Conservation (phyloP, 164 flowering plant species). For the Warburgia ugandensis region DNA sequence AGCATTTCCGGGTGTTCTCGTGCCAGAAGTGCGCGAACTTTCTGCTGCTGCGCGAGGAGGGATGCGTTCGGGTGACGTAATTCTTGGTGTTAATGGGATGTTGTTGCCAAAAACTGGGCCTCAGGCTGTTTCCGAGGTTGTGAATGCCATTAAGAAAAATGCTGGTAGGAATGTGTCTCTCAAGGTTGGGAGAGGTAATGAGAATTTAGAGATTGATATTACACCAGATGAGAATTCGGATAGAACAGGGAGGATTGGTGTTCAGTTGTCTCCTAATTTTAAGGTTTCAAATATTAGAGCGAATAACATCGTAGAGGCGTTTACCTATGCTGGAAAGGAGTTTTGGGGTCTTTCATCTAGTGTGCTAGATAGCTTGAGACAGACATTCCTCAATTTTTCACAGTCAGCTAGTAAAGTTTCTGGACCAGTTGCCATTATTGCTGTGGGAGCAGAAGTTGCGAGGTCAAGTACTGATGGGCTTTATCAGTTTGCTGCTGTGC, state of each 20-base stretch:
- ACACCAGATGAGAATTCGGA: constrained; percentile 76
- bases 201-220: constrained; percentile 47
- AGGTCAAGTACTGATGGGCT: constrained; percentile 80
- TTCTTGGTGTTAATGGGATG: constrained; percentile 54
- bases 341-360: constrained; percentile 71
- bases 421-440: constrained; percentile 95
- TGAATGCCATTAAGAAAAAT: constrained; percentile 61
- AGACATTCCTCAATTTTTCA: constrained; percentile 80
- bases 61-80: constrained; percentile 79
- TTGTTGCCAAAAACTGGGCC: constrained; percentile 49
- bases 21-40: constrained; percentile 68
- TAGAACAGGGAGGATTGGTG: constrained; percentile 87
- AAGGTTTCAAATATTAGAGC: constrained; percentile 51
- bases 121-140: constrained; percentile 53
- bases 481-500: constrained; percentile 86
- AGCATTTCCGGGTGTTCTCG: constrained; percentile 79
- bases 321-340: constrained; percentile 50
- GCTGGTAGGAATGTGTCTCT: constrained; percentile 64
- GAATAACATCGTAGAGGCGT: constrained; percentile 43
- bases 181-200: constrained; percentile 46
- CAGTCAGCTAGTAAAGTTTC: constrained; percentile 84
- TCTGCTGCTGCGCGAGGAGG: constrained; percentile 93
- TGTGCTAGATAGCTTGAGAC: constrained; percentile 76
- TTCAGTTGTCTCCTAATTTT: constrained; percentile 76
- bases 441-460: constrained; percentile 98